Evolutionary conservation across 345 rosid species (phyloP).

Genomic region (Angophora floribunda): DNA sequence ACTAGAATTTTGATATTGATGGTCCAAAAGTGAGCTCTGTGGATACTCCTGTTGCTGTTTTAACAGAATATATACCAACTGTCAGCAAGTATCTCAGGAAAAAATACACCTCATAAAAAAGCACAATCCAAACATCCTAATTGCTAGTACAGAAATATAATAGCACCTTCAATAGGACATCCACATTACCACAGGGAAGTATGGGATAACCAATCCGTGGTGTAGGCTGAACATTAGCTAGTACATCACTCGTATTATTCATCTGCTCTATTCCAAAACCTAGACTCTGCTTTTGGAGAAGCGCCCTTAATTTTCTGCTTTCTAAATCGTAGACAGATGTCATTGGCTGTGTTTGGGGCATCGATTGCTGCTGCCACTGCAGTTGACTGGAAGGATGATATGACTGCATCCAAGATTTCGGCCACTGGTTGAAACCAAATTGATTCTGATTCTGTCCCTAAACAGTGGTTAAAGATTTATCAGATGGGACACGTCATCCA

Average conservation of each 20-base stretch:
- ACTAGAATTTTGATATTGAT: conserved; percentile 33
- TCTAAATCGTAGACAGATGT: conserved; percentile 42
- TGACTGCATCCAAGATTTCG: conserved; percentile 31
- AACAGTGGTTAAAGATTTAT: not conserved
- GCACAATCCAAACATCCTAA: not conserved
- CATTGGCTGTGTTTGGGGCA: conserved; percentile 52
- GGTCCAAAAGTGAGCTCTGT: conserved; percentile 31
- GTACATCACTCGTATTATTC: conserved; percentile 22
- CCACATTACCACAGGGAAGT: conserved; percentile 29
- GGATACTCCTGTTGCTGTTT: not conserved
- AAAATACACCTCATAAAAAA: not conserved
- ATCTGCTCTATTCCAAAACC: conserved; percentile 10
- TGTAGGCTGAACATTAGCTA: conserved; percentile 28
- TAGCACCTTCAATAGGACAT: conserved; percentile 31
- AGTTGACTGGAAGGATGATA: conserved; percentile 31
- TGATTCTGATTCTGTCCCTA: conserved; percentile 50
- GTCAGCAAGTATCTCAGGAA: not conserved
- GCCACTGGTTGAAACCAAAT: conserved; percentile 34
- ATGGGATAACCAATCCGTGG: conserved; percentile 20
- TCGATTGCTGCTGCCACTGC: conserved; percentile 42
- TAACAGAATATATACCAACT: not conserved
- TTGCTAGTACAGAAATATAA: not conserved
- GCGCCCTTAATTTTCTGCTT: conserved; percentile 34
- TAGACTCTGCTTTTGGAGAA: conserved; percentile 5
- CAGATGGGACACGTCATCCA: not conserved